Base-by-base conservation (phyloP, 306 rosid genomes). In the Begonia masoniana region DNA sequence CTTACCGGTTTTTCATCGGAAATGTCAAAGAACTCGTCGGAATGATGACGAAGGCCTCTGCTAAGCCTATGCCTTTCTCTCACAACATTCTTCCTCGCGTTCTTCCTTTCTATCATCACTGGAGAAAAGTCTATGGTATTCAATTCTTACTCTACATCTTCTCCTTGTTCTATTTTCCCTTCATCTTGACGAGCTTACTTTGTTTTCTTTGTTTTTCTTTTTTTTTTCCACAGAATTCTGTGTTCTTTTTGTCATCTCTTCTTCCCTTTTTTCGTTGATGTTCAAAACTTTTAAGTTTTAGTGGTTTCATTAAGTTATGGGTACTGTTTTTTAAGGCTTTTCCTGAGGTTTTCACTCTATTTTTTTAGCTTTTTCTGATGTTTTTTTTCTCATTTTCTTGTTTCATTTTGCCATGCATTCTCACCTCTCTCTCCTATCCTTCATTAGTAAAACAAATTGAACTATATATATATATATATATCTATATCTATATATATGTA, bases 1-100 rank as follows among this genome's bases (percentile, higher is more conserved):
- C 96, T n/a, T 92, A 92, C 62, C 92, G 80, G 46, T 92, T 92
- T 87, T 84, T 92, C 99, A 87, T 87, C 54, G 99, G 99, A 52
- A 92, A 92, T 59, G 84, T 87, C 10, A 87, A 65, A 39, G 85
- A 92, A 59, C 74, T 92, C 14, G 95, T 79, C 13, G 74, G 61
- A 2, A 92, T 92, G 99, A 87, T 87, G 96, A 59, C 87, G 35
- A 74, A 76, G 51, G 99, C 96, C 50, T 92, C 99, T 10, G 82
- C 99, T 52, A 86, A 87, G 16, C 82, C 96, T 57, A 73, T 83
- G 82, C 93, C 93, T 59, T 61, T 61, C 74, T 83, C 96, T 31
- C 99, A 92, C 76, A 78, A 92, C 69, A 92, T 92, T 59, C 93
- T 92, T 12, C 99, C 99, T 21, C 66, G 99, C 66, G 99, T 92